A percentile compares a stretch with the other conserved stretches of the same genome.
These are phyloP conservation scores for Didymella pomorum DNA, from an alignment of 2,329 filamentous ascomycete genomes.

Conservation along the genomic window DNA sequence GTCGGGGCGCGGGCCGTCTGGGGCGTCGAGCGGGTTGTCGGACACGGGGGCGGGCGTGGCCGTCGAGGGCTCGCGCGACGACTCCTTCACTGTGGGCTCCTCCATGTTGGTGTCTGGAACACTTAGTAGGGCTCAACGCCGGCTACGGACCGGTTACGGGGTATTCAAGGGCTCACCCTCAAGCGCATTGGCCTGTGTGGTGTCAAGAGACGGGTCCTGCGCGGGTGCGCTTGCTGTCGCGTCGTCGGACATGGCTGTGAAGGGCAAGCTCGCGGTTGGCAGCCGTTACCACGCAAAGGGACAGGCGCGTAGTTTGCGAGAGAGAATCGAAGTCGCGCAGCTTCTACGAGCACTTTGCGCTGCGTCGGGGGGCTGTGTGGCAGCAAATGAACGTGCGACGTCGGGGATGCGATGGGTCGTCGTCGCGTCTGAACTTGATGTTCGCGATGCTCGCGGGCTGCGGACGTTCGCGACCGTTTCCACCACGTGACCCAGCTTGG, in stretches of 20 bases:
- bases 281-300: constrained; percentile 1
- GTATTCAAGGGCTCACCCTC: too few relatives aligned
- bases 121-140: too few relatives aligned
- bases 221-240: constrained; percentile 39
- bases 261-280: constrained; percentile 11
- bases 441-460: constrained; percentile 40
- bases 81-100: constrained; percentile 52
- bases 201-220: constrained; percentile 38
- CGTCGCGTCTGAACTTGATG: constrained; percentile 39
- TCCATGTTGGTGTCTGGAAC: constrained; percentile 66
- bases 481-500: background rate
- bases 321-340: constrained; percentile 4
- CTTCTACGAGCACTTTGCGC: constrained; percentile 6
- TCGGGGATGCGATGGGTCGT: constrained; percentile 35
- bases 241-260: constrained; percentile 48
- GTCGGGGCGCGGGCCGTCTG: constrained; percentile 65
- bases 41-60: constrained; percentile 63
- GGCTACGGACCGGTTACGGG: too few relatives aligned
- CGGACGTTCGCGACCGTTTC: constrained; percentile 21
- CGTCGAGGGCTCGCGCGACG: constrained; percentile 63
- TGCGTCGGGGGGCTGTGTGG: constrained; percentile 11
- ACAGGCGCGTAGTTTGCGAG: background rate
- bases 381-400: constrained; percentile 34
- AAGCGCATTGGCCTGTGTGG: constrained; percentile 29
- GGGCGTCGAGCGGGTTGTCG: constrained; percentile 75